Percentiles rank a stretch among this genome's conserved stretches.
These are phyloP conservation scores for Phylloporus sp. DNA, from an alignment of 768 basidiomycete species.

Conservation along the genomic window DNA sequence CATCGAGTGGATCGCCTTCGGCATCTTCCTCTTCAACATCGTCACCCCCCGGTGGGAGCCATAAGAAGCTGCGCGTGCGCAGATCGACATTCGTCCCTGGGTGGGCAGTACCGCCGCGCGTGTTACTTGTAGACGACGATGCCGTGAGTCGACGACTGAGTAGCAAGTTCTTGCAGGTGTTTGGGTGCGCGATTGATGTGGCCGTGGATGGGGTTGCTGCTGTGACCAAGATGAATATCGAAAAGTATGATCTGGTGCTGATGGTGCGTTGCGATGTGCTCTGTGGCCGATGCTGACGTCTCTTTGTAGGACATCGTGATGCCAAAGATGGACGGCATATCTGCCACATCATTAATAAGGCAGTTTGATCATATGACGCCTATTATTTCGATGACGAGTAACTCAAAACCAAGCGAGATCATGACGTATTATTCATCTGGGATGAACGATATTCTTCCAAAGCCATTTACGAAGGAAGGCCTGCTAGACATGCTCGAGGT, in stretches of 20 bases:
- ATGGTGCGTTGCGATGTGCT: constrained; percentile 59
- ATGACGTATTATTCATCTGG: constrained; percentile 72
- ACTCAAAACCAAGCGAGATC: constrained; percentile 89
- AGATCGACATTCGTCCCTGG: constrained; percentile 81
- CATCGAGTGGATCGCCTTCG: constrained; percentile 12
- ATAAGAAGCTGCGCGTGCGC: constrained; percentile 60
- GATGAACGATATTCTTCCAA: constrained; percentile 96
- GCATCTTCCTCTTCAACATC: constrained; percentile 16
- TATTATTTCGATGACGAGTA: constrained; percentile 98
- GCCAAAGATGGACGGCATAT: constrained; percentile 83
- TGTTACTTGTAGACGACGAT: constrained; percentile 94
- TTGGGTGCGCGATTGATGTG: constrained; percentile 91
- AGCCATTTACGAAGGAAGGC: constrained; percentile 95
- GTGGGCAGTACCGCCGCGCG: constrained; percentile 88
- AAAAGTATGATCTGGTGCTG: constrained; percentile 92
- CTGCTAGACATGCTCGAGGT: constrained; percentile 92
- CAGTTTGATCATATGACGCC: constrained; percentile 95
- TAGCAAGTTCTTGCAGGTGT: constrained; percentile 92
- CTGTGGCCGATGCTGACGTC: neutral
- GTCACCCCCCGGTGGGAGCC: constrained; percentile 3
- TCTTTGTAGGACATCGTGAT: constrained; percentile 83
- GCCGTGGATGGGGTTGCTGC: constrained; percentile 91
- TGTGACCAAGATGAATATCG: constrained; percentile 93
- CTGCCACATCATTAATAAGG: constrained; percentile 88
- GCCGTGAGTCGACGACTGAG: constrained; percentile 84